These are phyloP conservation scores for Penicillium janthinellum DNA, from an alignment of 2,329 filamentous ascomycete genomes.

Conservation along the genomic window DNA sequence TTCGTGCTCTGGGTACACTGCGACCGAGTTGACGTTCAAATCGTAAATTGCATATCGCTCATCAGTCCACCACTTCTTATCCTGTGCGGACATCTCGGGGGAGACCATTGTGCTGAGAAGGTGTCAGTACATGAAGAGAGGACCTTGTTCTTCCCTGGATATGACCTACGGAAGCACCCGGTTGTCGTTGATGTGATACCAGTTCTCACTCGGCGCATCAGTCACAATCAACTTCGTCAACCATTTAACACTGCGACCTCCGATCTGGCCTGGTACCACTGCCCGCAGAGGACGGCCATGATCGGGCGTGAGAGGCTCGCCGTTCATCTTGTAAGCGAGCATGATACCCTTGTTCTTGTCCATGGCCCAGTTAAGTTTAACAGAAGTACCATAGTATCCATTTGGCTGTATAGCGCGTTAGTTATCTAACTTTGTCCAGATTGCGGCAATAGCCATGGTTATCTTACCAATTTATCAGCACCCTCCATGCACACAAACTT, in stretches of 20 bases:
- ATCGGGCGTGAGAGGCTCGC: constrained; percentile 75
- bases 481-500: constrained; percentile 90
- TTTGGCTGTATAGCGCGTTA: constrained; percentile 61
- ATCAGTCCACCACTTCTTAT: constrained; percentile 80
- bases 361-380: constrained; percentile 86
- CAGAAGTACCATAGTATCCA: constrained; percentile 82
- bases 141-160: too few relatives aligned
- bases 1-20: constrained; percentile 76
- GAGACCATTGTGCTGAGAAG: constrained; percentile 68
- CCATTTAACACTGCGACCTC: constrained; percentile 92
- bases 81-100: constrained; percentile 74
- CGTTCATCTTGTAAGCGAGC: constrained; percentile 90
- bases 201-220: constrained; percentile 79
- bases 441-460: too few relatives aligned
- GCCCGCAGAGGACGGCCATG: constrained; percentile 82
- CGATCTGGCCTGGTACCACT: constrained; percentile 88
- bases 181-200: constrained; percentile 96
- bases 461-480: constrained; percentile 69
- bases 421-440: background rate
- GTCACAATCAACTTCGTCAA: constrained; percentile 79
- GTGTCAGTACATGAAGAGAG: constrained; percentile 3
- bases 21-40: constrained; percentile 82
- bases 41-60: constrained; percentile 93
- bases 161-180: constrained; percentile 69
- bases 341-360: constrained; percentile 81